Conservation (phyloP, 164 flowering plant genomes). For the Chimonanthus praecox region DNA sequence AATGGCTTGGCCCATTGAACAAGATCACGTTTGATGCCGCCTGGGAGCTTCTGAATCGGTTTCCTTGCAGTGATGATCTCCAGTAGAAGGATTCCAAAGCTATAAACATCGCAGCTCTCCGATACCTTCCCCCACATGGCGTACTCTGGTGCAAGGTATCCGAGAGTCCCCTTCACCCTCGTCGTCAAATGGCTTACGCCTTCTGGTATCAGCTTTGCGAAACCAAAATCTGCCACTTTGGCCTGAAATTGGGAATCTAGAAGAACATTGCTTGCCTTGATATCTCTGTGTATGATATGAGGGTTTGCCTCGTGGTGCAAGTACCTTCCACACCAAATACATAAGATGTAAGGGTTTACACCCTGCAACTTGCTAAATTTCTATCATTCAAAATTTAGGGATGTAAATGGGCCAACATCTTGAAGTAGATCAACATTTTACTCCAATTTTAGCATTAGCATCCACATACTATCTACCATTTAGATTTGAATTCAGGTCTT, state of each 20-base stretch:
- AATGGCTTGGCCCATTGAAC: slow-evolving; percentile 62
- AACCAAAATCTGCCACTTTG: slow-evolving; percentile 77
- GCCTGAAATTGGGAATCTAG: slow-evolving; percentile 55
- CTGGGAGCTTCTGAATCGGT: slow-evolving; percentile 58
- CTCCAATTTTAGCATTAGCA: too few relatives aligned
- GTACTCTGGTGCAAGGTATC: slow-evolving; percentile 74
- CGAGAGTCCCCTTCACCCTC: slow-evolving; percentile 68
- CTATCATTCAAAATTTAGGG: too few relatives aligned
- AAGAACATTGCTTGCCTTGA: slow-evolving; percentile 75
- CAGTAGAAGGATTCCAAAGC: slow-evolving; percentile 62
- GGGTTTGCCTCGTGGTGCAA: slow-evolving; percentile 75
- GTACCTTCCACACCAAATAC: slow-evolving; percentile 30
- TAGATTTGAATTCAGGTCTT: too few relatives aligned
- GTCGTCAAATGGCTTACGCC: slow-evolving; percentile 67
- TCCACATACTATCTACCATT: too few relatives aligned
- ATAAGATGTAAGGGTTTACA: background rate
- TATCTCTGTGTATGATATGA: slow-evolving; percentile 74
- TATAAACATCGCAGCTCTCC: slow-evolving; percentile 78
- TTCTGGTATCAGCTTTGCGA: slow-evolving; percentile 64
- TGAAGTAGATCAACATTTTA: too few relatives aligned
- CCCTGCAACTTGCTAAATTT: too few relatives aligned
- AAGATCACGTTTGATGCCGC: slow-evolving; percentile 55
- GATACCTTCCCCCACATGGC: slow-evolving; percentile 91
- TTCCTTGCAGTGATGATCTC: slow-evolving; percentile 56
- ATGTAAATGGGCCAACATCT: too few relatives aligned